Base-by-base conservation (phyloP, 805 yeast species). In the Teunomyces cretensis region DNA sequence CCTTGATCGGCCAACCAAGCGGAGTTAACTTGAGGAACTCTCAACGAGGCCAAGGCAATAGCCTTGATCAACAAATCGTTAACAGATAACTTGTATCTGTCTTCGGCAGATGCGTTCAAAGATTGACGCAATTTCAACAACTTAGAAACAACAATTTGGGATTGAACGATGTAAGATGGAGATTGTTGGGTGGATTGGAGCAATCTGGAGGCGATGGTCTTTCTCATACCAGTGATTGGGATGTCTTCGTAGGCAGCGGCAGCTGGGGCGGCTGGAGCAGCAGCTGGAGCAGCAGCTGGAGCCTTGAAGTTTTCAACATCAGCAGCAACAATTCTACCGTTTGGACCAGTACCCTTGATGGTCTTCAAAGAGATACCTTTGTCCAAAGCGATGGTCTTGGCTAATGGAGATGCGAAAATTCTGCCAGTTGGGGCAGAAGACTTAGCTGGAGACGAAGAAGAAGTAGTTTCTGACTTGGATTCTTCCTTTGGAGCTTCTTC, bases 31-130 rank as follows among this genome's bases (percentile, higher is more conserved):
- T 85, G 90, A 50, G 99, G 99, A 44, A 91, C 96, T 72, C 92
- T 83, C 69, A 77, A 76, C 47, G 87, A 80, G 44, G 99, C 98
- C 59, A 82, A 80, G 45, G 97, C 91, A 60, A 94, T 79, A 49
- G 98, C 98, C 79, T 94, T 94, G 70, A 94, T 81, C 63, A 94
- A 78, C 61, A 94, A 80, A 68, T 94, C 99, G 69, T 94, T 94
- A 60, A 94, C 90, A 12, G 97, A 90, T 61, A 94, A 75, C 74
- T 83, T 90, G 81, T 85, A 91, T 64, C 86, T 79, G 65, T 90
- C 97, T 48, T 88, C 86, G 45, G 94, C 85, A 42, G 86, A 63
- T 33, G 90, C 81, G 68, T 94, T 94, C 61, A 94, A 81, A 17
- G 97, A 81, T 55, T 86, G 85, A 72, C 99, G 87, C 62, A 94